A percentile compares a stretch with the other conserved stretches of the same genome.
These are phyloP conservation scores for Fusarium ramigenum DNA, from an alignment of 2,329 filamentous ascomycete species.

Conservation along the genomic window DNA sequence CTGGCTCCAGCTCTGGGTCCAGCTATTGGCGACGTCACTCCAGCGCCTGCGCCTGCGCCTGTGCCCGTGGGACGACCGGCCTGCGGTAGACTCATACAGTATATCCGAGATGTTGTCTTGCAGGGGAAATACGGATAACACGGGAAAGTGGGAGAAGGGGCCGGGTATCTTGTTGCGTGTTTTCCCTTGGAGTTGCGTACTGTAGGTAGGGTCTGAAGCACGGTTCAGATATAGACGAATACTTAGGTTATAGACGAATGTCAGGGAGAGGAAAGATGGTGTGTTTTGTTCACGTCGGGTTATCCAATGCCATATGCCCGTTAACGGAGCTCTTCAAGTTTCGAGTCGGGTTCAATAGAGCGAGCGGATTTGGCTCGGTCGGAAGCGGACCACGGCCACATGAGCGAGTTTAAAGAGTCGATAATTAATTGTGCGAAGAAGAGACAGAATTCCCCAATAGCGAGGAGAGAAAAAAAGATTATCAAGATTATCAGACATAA, in stretches of 20 bases:
- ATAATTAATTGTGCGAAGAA: not conserved
- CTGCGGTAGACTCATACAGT: conserved; percentile 46
- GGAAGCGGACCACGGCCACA: conserved; percentile 2
- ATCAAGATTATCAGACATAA: conserved; percentile 33
- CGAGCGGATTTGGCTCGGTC: conserved; percentile 37
- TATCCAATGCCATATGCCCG: conserved; percentile 22
- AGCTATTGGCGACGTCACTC: conserved; percentile 43
- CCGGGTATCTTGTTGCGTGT: conserved; percentile 4
- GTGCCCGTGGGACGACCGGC: conserved; percentile 46
- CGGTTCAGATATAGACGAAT: not conserved
- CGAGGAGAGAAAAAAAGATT: conserved; percentile 5
- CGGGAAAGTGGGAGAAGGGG: conserved; percentile 29
- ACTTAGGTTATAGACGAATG: not conserved
- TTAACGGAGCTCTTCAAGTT: conserved; percentile 39
- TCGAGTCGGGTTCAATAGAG: conserved; percentile 29
- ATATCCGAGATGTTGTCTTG: conserved; percentile 32
- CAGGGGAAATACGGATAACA: conserved; percentile 24
- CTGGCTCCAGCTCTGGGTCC: not conserved
- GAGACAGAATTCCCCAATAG: not conserved
- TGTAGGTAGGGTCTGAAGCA: not conserved
- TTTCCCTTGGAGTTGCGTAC: not conserved
- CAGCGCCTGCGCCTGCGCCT: conserved; percentile 24
- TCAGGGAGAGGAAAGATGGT: not conserved
- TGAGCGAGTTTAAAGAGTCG: not conserved
- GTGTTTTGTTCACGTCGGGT: conserved; percentile 15